Base-by-base conservation (phyloP, 768 basidiomycete genomes). In the Dentipellis sp. region DNA sequence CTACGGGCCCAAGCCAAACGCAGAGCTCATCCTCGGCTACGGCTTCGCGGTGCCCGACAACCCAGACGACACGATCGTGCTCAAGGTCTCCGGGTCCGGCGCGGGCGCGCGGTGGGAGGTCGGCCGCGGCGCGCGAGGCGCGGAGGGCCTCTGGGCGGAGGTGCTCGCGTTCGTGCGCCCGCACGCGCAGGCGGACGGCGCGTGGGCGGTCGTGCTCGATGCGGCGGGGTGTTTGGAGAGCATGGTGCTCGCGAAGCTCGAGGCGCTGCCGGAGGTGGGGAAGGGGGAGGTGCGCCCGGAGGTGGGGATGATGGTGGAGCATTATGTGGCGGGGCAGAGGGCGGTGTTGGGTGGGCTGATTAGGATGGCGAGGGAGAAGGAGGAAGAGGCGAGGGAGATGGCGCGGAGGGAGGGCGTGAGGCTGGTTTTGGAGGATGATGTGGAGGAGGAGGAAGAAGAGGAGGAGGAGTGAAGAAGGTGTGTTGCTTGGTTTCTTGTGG, bases 1-100 rank as follows among this genome's bases (percentile, higher is more conserved):
- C 67, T 97, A 97, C 67, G 94, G 94, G 0, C 80, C 84, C 0
- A 97, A 97, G 66, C 83, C 91, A 0, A 94, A 95, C 67, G 78
- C 90, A 23, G 91, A 94, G 68, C 78, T 97, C 46, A 81, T 97
- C 48, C 77, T 97, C 4, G 92, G 90, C 5, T 97, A 97, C 65
- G 94, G 95, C 1, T 98, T 97, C 70, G 81, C 88, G 0, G 66
- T 94, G 3, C 72, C 78, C 1, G 59, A 81, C 29, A 97, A 97
- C 60, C 87, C 86, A 0, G 90, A 93, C 64, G 94, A 97, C 64
- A 89, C 87, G 0, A 86, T 94, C 62, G 75, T 88, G 1, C 78
- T 97, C 36, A 85, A 84, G 58, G 71, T 95, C 40, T 86, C 86
- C 12, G 83, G 86, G 1, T 54, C 63, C 0, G 56, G 52, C 1